These are phyloP conservation scores for Wickerhamomyces ciferrii DNA, from an alignment of 805 yeast species.

Conservation along the genomic window DNA sequence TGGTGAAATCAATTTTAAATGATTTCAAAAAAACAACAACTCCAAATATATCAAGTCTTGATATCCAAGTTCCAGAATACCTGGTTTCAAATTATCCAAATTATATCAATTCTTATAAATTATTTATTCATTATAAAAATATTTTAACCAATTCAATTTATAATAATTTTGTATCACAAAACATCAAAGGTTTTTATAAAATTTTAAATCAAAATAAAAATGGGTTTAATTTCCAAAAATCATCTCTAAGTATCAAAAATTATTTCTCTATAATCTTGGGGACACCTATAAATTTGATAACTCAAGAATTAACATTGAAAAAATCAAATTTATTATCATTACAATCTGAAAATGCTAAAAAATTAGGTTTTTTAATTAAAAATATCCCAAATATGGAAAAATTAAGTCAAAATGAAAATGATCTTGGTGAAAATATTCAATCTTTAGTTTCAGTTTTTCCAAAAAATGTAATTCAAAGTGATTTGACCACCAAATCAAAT, in stretches of 20 bases:
- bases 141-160: slow-evolving; percentile 10
- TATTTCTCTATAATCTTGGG: slow-evolving; percentile 27
- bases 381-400: slow-evolving; percentile 25
- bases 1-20: slow-evolving; percentile 14
- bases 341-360: slow-evolving; percentile 26
- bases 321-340: slow-evolving; percentile 16
- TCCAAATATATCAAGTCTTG: slow-evolving; percentile 6
- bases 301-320: slow-evolving; percentile 21
- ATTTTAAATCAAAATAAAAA: slow-evolving; percentile 19
- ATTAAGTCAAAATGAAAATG: not conserved
- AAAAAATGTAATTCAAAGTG: not conserved
- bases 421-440: not conserved
- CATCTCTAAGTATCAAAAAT: slow-evolving; percentile 6
- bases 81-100: slow-evolving; percentile 5
- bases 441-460: not conserved
- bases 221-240: slow-evolving; percentile 9
- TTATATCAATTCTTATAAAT: slow-evolving; percentile 6
- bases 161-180: slow-evolving; percentile 12
- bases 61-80: slow-evolving; percentile 6
- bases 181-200: slow-evolving; percentile 14
- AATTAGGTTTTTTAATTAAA: slow-evolving; percentile 30
- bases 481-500: not conserved
- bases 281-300: slow-evolving; percentile 30
- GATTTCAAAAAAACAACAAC: slow-evolving; percentile 20
- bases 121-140: slow-evolving; percentile 6